Evolutionary conservation across 495 filamentous ascomycete species (phyloP).

Genomic region (Thermochaetoides thermophila): DNA sequence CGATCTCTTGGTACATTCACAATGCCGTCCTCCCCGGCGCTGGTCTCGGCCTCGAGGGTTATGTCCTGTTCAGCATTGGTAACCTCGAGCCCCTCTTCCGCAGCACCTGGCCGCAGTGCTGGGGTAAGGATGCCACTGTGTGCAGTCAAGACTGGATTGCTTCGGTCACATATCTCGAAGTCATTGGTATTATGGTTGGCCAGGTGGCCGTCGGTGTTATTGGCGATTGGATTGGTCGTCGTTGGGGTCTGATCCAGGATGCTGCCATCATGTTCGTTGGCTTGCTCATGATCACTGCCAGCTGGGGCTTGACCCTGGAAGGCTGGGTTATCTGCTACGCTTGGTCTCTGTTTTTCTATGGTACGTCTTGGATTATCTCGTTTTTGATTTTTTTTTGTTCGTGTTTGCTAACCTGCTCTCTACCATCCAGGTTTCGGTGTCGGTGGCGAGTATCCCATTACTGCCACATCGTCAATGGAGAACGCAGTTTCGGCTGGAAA

Average conservation of each 20-base stretch:
- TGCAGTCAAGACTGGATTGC: slow-evolving; percentile 64
- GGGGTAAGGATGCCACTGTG: slow-evolving; percentile 38
- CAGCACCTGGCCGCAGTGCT: slow-evolving; percentile 55
- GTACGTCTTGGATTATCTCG: too few species aligned
- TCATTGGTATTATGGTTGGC: slow-evolving; percentile 78
- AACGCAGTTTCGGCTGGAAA: slow-evolving; percentile 72
- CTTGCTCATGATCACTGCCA: slow-evolving; percentile 70
- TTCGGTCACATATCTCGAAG: slow-evolving; percentile 71
- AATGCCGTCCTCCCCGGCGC: slow-evolving; percentile 83
- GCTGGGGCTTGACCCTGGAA: slow-evolving; percentile 69
- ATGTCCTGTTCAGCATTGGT: slow-evolving; percentile 89
- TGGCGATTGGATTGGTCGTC: slow-evolving; percentile 58
- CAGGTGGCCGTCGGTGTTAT: slow-evolving; percentile 59
- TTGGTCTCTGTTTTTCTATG: slow-evolving; percentile 82
- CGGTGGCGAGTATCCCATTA: slow-evolving; percentile 91
- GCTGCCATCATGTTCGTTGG: slow-evolving; percentile 85
- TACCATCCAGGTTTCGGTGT: slow-evolving; percentile 50
- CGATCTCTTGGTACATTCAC: slow-evolving; percentile 65
- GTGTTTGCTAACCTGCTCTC: not conserved
- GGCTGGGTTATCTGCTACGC: slow-evolving; percentile 91
- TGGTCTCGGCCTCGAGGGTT: slow-evolving; percentile 78
- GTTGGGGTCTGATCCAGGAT: slow-evolving; percentile 87
- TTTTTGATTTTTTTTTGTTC: not conserved
- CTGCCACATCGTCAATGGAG: slow-evolving; percentile 89
- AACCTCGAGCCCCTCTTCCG: slow-evolving; percentile 67